Base-by-base conservation (phyloP, 768 basidiomycete genomes). In the Leucosporidium scottii region DNA sequence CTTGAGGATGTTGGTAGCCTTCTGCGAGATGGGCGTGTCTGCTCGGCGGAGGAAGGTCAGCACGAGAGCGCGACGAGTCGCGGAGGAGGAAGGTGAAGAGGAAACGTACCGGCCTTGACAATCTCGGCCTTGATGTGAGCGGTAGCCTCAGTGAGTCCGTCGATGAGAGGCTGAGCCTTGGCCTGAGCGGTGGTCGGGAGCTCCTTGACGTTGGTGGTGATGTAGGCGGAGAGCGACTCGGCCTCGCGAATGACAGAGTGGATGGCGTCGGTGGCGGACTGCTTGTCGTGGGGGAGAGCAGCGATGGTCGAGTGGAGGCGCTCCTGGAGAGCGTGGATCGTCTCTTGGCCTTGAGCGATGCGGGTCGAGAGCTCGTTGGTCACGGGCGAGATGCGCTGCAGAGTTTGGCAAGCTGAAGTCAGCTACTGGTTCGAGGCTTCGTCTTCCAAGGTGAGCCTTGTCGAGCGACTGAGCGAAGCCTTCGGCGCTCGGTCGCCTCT, bases 241-340 rank as follows among this genome's bases (percentile, higher is more conserved):
- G 49, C n/a, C 20, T 60, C 59, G 13, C 27, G 48, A 17, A 28
- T n/a, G 47, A 49, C 18, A 10, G 27, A 17, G 28, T 28, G 9
- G 47, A 60, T 17, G 18, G 59, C 48, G 18, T 48, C 59, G 17
- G n/a, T 20, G 25, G 59, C 59, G 0, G n/a, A 28, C 20, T 27
- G 18, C 47, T 30, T 25, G 59, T 60, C 59, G 47, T 27, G 44
- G 21, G 59, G 59, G 23, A 60, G 23, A 9, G 59, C 27, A 23
- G 62, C 62, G 57, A 66, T 34, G 9, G 61, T 59, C 4, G 48
- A 30, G 25, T 50, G 44, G 58, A 72, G 65, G 31, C 64, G 64
- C 15, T 66, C 67, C 34, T 72, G 71, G 7, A 68, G 55, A 48
- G n/a, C 12, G 15, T 50, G 13, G 34, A 72, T 59, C 3, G 53